Evolutionary conservation across 2,329 filamentous ascomycete species (phyloP).

Genomic region (Rachicladosporium sp.): DNA sequence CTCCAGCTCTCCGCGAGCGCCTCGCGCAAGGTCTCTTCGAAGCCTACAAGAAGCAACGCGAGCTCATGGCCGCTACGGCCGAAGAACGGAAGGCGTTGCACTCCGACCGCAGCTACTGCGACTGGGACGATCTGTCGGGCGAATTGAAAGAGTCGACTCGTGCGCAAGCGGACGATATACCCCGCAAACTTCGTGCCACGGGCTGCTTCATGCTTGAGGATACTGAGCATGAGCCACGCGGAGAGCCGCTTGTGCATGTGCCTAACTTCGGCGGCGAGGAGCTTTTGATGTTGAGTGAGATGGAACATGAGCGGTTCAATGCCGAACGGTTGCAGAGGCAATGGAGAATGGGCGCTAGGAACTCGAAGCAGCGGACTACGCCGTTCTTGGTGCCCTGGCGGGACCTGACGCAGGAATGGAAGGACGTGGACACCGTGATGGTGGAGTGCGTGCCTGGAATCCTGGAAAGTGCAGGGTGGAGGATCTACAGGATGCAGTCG

Average conservation of each 20-base stretch:
- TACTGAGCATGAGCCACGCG: conserved; percentile 12
- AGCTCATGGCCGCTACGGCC: conserved; percentile 17
- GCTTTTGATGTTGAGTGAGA: conserved; percentile 21
- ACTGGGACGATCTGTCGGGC: conserved; percentile 23
- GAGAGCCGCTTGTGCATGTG: conserved; percentile 17
- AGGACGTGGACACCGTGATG: conserved; percentile 25
- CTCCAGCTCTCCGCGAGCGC: conserved; percentile 19
- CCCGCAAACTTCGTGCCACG: conserved; percentile 22
- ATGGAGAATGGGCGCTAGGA: conserved; percentile 23
- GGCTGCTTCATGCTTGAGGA: conserved; percentile 24
- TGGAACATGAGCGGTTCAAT: conserved; percentile 26
- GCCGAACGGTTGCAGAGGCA: conserved; percentile 23
- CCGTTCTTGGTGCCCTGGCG: conserved; percentile 25
- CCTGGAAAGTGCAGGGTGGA: conserved; percentile 20
- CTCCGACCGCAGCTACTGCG: conserved; percentile 20
- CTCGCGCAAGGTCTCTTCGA: conserved; percentile 23
- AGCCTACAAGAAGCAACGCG: conserved; percentile 21
- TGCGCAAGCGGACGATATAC: conserved; percentile 25
- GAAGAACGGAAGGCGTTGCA: conserved; percentile 17
- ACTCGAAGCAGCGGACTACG: conserved; percentile 20
- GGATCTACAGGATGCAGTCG: conserved; percentile 21
- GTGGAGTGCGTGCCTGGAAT: conserved; percentile 23
- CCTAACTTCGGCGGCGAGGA: conserved; percentile 19
- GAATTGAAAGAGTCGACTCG: conserved; percentile 24
- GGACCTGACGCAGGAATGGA: conserved; percentile 23